These are phyloP conservation scores for Penicillium sp. DNA, from an alignment of 2,329 filamentous ascomycete species.

Conservation along the genomic window DNA sequence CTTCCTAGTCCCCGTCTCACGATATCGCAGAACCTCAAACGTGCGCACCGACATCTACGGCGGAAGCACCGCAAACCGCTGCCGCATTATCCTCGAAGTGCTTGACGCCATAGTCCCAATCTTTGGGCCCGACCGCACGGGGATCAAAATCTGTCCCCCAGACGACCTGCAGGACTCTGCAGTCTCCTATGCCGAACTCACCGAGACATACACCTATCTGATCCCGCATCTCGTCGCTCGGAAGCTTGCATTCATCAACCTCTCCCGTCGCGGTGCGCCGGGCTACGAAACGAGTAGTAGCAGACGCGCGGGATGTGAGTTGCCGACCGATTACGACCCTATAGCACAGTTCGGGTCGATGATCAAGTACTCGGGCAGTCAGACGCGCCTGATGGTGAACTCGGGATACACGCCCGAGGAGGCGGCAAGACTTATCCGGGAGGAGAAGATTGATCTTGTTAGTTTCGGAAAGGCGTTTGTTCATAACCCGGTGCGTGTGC, in stretches of 20 bases:
- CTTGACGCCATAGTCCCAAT: conserved; percentile 33
- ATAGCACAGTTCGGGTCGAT: conserved; percentile 29
- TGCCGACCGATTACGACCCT: conserved; percentile 27
- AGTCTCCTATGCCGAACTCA: conserved; percentile 24
- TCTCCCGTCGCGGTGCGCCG: conserved; percentile 20
- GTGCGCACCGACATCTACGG: no score
- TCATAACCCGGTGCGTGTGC: conserved; percentile 26
- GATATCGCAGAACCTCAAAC: no score
- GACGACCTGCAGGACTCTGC: conserved; percentile 31
- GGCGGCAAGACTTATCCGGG: conserved; percentile 23
- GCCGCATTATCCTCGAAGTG: neutral
- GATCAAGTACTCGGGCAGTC: conserved; percentile 33
- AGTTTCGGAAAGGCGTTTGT: conserved; percentile 31
- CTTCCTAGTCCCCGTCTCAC: no score
- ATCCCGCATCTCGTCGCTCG: conserved; percentile 20
- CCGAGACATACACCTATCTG: conserved; percentile 22
- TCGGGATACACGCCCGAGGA: conserved; percentile 31
- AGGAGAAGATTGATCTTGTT: conserved; percentile 29
- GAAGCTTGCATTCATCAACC: conserved; percentile 18
- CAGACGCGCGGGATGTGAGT: conserved; percentile 11
- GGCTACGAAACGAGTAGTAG: neutral
- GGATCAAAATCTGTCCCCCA: conserved; percentile 35
- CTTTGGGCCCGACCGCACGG: conserved; percentile 25
- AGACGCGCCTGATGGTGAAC: conserved; percentile 32
- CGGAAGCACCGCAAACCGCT: no score